These are phyloP conservation scores for Paecilomyces variotii DNA, from an alignment of 2,329 filamentous ascomycete genomes.

Conservation along the genomic window DNA sequence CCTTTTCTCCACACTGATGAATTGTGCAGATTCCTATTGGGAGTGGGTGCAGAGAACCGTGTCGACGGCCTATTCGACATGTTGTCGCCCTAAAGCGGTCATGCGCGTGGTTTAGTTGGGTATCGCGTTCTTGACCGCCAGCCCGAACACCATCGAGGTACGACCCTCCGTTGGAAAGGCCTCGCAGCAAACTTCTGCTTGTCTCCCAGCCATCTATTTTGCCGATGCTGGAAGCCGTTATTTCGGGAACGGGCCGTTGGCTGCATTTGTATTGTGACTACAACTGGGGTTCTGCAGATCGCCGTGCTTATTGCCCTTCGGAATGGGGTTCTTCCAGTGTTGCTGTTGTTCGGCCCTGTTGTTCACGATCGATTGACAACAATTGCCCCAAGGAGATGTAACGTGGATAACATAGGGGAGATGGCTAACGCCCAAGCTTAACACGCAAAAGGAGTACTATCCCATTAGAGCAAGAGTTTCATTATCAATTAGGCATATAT, in stretches of 20 bases:
- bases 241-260: neutral
- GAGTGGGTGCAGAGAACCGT: neutral
- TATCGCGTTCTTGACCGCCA: neutral
- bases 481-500: neutral
- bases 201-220: neutral
- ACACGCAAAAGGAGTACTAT: neutral
- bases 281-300: neutral
- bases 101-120: neutral
- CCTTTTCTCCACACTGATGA: neutral
- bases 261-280: neutral
- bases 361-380: neutral
- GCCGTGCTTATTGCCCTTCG: neutral
- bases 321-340: neutral
- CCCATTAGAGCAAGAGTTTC: neutral
- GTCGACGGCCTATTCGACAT: neutral
- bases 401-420: neutral
- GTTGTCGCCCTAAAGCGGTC: neutral
- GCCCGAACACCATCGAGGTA: neutral
- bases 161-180: neutral
- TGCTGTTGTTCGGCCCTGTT: neutral
- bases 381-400: neutral
- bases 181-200: neutral
- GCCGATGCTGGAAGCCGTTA: neutral
- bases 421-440: neutral
- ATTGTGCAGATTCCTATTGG: neutral